Evolutionary conservation across 2,329 filamentous ascomycete genomes (phyloP), one percentile per base, ranked within the genome.

Genomic region (Macrophomina phaseolina): DNA sequence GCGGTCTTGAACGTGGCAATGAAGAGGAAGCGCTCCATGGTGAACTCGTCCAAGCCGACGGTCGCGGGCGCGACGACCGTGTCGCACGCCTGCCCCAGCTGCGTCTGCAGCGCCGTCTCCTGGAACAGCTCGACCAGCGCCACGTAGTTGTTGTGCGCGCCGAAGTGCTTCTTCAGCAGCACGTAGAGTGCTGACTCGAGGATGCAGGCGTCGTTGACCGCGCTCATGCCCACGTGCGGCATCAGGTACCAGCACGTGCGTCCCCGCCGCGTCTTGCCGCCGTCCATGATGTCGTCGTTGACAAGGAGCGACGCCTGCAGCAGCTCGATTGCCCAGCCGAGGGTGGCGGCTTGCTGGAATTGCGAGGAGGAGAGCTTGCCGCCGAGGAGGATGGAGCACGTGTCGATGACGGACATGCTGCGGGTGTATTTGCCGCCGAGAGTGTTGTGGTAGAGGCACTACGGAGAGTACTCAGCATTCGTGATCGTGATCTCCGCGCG

Each of bases 1-100:
- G 95, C 94, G 28, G 95, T 99, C 89, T 99, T 99, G 89, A 97
- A 98, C 81, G 97, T 92, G 83, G 99, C 95, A 76, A 99, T 99
- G 86, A 98, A 98, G 74, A 86, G 89, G 85, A 97, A 97, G 86
- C 97, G 98, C 69, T 94, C 87, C 81, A 97, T 85, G 80, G 89
- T 93, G 86, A 99, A 99, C 85, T 97, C 97, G 86, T 91, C 85
- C 70, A 99, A 89, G 82, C 98, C 89, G 76, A 98, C 93, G 82
- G 98, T 95, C 48, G 23, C 23, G 23, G 95, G 95, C 46, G 95
- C 95, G 55, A 95, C 98, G 78, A 98, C 88, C 70, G 99, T 85
- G 80, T 99, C 95, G 80, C 93, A 96, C 65, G 93, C 85, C 86
- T 99, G 95, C 71, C 95, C 95, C 67, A 97, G 85, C 84, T 99